phyloP scores from a whole-genome alignment of 2,329 filamentous ascomycete genomes.

The Chaetoscypha palmicola region DNA sequence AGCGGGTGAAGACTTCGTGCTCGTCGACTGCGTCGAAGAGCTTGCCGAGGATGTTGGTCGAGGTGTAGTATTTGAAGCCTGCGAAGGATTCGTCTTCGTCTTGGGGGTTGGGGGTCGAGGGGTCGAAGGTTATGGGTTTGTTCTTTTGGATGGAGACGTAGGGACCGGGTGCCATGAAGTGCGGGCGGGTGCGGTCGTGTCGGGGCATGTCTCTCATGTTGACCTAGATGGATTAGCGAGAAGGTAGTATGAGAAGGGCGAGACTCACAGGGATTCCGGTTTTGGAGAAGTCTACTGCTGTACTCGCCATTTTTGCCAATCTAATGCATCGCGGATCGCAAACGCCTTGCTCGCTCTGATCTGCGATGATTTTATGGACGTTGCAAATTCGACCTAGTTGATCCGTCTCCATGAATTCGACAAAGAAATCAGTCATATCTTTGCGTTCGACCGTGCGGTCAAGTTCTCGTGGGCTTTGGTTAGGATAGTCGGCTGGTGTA shows the following conservation, averaged over 20 bases:
- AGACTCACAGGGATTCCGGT: neutral
- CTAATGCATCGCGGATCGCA: constrained; percentile 29
- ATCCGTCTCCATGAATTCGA: constrained; percentile 67
- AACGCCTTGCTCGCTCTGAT: constrained; percentile 47
- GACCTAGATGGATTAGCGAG: neutral
- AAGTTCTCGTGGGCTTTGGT: constrained; percentile 49
- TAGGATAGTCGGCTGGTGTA: constrained; percentile 62
- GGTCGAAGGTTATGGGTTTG: constrained; percentile 1
- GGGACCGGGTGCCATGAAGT: constrained; percentile 2
- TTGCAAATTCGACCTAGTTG: constrained; percentile 59
- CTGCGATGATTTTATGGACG: constrained; percentile 57
- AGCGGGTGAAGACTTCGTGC: neutral
- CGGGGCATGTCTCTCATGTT: neutral
- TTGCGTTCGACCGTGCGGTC: constrained; percentile 47
- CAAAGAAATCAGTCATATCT: constrained; percentile 75
- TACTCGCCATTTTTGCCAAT: constrained; percentile 1
- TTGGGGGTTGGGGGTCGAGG: neutral
- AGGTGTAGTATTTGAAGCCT: constrained; percentile 1
- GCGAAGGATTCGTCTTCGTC: neutral
- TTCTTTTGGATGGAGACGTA: neutral
- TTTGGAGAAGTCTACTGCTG: constrained; percentile 4
- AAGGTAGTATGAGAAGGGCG: neutral
- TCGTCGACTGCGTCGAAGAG: constrained; percentile 1
- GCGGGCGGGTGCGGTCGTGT: neutral
- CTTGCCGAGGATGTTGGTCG: neutral